Evolutionary conservation across 1,139 yeast genomes (phyloP).

Genomic region (Geotrichum reessii): DNA sequence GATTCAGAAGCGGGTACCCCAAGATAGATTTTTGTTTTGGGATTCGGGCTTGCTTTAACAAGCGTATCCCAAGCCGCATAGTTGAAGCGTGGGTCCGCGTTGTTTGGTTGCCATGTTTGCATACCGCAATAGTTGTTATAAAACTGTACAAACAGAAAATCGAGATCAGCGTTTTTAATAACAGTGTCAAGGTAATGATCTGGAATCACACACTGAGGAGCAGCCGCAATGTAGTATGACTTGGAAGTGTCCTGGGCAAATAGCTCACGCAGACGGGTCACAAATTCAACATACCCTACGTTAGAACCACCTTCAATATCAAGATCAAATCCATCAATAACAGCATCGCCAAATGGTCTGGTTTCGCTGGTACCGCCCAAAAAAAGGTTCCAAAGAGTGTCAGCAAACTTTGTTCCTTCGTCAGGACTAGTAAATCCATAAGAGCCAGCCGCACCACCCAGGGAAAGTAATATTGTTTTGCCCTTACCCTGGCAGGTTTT

Average conservation of each 20-base stretch:
- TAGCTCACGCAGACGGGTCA: constrained; percentile 47
- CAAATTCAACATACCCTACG: constrained; percentile 53
- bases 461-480: constrained; percentile 67
- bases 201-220: constrained; percentile 94
- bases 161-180: constrained; percentile 56
- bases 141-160: constrained; percentile 86
- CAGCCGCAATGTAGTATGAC: constrained; percentile 78
- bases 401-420: constrained; percentile 65
- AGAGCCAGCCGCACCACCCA: constrained; percentile 82
- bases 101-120: constrained; percentile 4
- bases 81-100: constrained; percentile 47
- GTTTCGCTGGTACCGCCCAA: constrained; percentile 60
- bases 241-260: constrained; percentile 42
- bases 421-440: constrained; percentile 65
- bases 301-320: constrained; percentile 56
- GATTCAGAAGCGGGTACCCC: constrained; percentile 70
- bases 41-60: constrained; percentile 64
- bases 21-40: constrained; percentile 52
- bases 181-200: constrained; percentile 77
- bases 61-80: constrained; percentile 77
- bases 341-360: constrained; percentile 74
- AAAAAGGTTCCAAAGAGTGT: constrained; percentile 73
- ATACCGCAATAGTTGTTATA: constrained; percentile 80
- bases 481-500: constrained; percentile 72
- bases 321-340: constrained; percentile 65